Evolutionary conservation across 345 rosid species (phyloP).

Genomic region (rapeseed (Brassica napus)): DNA sequence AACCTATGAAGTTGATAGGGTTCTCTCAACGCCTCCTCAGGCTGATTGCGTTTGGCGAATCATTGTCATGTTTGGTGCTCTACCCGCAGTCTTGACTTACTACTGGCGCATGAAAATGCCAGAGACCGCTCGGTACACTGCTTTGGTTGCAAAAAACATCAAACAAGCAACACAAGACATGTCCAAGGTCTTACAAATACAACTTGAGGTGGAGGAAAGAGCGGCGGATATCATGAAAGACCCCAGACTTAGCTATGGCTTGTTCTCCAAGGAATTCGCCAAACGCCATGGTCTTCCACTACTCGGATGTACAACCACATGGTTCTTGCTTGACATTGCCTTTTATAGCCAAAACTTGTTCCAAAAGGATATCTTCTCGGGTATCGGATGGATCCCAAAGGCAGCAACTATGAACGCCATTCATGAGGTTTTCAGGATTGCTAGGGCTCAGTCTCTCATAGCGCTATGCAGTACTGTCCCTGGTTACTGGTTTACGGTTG

Average conservation of each 20-base stretch:
- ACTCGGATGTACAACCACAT: conserved; percentile 12
- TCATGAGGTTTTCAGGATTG: conserved; percentile 45
- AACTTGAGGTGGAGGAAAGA: conserved; percentile 50
- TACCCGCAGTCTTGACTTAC: neutral
- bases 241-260: conserved; percentile 30
- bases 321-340: conserved; percentile 30
- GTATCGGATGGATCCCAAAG: conserved; percentile 42
- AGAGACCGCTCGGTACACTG: conserved; percentile 79
- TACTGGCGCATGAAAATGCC: conserved; percentile 68
- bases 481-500: conserved; percentile 72
- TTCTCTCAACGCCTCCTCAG: conserved; percentile 44
- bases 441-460: conserved; percentile 63
- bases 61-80: neutral
- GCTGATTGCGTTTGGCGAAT: conserved; percentile 65
- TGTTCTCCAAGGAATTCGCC: neutral
- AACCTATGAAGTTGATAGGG: neutral
- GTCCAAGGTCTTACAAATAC: conserved; percentile 69
- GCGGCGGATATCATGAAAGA: conserved; percentile 32
- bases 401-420: conserved; percentile 51
- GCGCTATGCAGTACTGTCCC: conserved; percentile 30
- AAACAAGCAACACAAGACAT: conserved; percentile 64
- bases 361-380: neutral
- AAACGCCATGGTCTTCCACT: conserved; percentile 39
- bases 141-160: conserved; percentile 65
- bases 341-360: neutral